phyloP scores from a whole-genome alignment of 768 basidiomycete species.

The Amanita subjunquillea region DNA sequence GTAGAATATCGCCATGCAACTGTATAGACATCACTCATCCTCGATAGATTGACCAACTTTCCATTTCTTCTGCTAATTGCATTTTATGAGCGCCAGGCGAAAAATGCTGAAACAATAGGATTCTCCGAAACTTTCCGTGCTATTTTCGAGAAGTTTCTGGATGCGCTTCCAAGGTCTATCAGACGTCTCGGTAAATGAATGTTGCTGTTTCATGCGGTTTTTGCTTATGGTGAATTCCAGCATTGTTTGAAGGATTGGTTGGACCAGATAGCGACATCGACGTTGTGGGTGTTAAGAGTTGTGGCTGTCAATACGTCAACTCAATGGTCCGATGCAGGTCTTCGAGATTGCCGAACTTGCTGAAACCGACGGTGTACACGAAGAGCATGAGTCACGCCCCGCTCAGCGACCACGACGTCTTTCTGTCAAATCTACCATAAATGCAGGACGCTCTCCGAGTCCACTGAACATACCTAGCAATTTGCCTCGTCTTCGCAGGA shows the following conservation, averaged over 20 bases:
- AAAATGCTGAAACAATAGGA: constrained; percentile 48
- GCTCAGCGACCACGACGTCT: constrained; percentile 9
- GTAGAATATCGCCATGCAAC: constrained; percentile 19
- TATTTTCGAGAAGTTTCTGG: constrained; percentile 58
- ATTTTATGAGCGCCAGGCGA: constrained; percentile 79
- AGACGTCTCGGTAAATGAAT: constrained; percentile 59
- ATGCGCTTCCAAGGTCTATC: constrained; percentile 65
- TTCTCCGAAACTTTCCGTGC: constrained; percentile 67
- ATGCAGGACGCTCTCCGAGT: constrained; percentile 2
- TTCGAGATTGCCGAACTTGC: constrained; percentile 61
- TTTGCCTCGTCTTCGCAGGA: background rate
- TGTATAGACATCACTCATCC: background rate
- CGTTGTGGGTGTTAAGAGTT: constrained; percentile 32
- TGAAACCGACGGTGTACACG: background rate
- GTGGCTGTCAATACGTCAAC: background rate
- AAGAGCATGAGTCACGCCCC: constrained; percentile 5
- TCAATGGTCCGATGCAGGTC: constrained; percentile 31
- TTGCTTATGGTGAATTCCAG: constrained; percentile 23
- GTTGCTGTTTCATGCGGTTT: background rate
- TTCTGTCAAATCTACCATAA: constrained; percentile 13
- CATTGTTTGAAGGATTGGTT: constrained; percentile 70
- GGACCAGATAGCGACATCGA: constrained; percentile 69
- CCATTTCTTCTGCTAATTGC: constrained; percentile 76
- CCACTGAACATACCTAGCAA: background rate
- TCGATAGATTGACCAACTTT: constrained; percentile 62